These are phyloP conservation scores for Quercus dentata DNA, from an alignment of 306 rosid species.

Conservation along the genomic window DNA sequence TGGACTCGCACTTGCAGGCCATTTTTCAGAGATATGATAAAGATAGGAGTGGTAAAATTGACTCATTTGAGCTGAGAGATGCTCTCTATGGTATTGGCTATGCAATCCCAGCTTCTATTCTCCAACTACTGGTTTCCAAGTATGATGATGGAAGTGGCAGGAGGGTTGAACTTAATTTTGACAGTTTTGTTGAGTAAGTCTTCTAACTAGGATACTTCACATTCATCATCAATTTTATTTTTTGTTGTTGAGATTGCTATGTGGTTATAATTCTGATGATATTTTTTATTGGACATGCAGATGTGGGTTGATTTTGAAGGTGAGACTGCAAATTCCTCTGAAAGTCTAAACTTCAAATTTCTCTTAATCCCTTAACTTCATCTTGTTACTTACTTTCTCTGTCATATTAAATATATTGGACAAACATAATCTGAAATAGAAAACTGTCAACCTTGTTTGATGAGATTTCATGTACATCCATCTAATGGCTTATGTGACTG, in stretches of 20 bases:
- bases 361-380: slow-evolving; percentile 2
- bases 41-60: slow-evolving; percentile 86
- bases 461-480: background rate
- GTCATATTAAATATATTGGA: background rate
- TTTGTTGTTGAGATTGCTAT: slow-evolving; percentile 1
- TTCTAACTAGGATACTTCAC: slow-evolving; percentile 13
- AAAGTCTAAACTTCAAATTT: slow-evolving; percentile 2
- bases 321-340: slow-evolving; percentile 29
- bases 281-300: slow-evolving; percentile 49
- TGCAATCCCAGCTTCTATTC: slow-evolving; percentile 57
- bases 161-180: slow-evolving; percentile 68
- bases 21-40: slow-evolving; percentile 80
- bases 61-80: slow-evolving; percentile 78
- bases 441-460: background rate
- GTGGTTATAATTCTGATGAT: slow-evolving; percentile 29
- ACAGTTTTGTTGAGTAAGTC: slow-evolving; percentile 79
- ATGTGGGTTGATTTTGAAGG: slow-evolving; percentile 90
- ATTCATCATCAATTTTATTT: background rate
- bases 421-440: background rate
- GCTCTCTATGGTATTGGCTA: slow-evolving; percentile 85
- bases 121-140: slow-evolving; percentile 66
- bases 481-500: slow-evolving; percentile 2
- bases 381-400: background rate
- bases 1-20: slow-evolving; percentile 35
- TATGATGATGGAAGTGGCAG: slow-evolving; percentile 57